Evolutionary conservation across 225 moss, liverwort and hornwort genomes (phyloP), one percentile per base, ranked within the genome.

Genomic region (Neckera pumila): DNA sequence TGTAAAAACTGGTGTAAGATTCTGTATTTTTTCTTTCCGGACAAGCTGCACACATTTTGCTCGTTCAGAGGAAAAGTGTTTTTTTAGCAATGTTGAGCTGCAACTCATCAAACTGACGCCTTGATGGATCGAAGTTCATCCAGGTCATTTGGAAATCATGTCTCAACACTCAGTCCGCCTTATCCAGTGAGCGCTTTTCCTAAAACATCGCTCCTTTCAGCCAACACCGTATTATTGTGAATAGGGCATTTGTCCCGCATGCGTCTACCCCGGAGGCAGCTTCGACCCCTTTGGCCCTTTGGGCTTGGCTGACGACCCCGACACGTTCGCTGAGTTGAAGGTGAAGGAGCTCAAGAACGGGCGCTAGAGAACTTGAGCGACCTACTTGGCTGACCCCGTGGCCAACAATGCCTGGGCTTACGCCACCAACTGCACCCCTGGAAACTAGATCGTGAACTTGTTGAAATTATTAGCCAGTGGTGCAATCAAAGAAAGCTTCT

Each of bases 391-490:
- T 6, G 94, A 95, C 81, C 93, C 94, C 11, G 81, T 88, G 12
- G 79, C 88, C 2, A 93, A 94, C 91, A 93, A 93, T 1, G 51
- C 51, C 20, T 76, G 51, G 21, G 76, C 91, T 1, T 95, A 93
- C 76, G 94, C 91, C 86, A 95, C 94, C 83, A 90, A 83, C 65
- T 95, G 93, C 85, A 92, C 86, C 42, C 92, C 94, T 58, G 89
- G 92, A 13, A 90, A 61, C 86, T 93, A 93, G 81, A 73, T 59
- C 12, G 7, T 34, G 30, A 40, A 28, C 17, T 79, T 79, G 28
- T 30, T 28, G 19, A 59, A 56, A 40, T 40, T 58, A 28, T 40
- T 79, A 59, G 79, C 28, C 18, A 28, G 28, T 38, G 30, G 58
- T 79, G 38, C 38, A 25, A 28, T 15, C 3, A 18, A 28, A 11